These are phyloP conservation scores for Malus fusca DNA, from an alignment of 306 rosid genomes.

Conservation along the genomic window DNA sequence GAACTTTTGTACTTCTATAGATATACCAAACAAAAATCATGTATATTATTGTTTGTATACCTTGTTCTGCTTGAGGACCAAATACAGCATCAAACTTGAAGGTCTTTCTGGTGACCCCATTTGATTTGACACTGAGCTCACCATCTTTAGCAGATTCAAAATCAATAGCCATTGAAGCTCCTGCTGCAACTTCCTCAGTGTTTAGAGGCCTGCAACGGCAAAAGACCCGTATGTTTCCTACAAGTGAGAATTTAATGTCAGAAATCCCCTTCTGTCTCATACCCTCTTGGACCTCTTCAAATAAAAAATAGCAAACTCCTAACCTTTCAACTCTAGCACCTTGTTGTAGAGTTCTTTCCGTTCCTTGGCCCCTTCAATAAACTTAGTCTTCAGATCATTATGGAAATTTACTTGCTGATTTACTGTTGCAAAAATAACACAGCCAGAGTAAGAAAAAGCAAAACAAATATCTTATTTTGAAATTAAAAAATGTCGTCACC, in stretches of 20 bases:
- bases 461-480: not conserved
- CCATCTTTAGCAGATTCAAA: constrained; percentile 85
- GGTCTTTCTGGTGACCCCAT: constrained; percentile 61
- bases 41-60: constrained; percentile 23
- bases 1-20: constrained; percentile 4
- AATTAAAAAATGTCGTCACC: not conserved
- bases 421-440: constrained; percentile 27
- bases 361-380: constrained; percentile 65
- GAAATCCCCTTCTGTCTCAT: constrained; percentile 7
- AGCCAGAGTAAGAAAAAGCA: not conserved
- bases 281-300: constrained; percentile 4
- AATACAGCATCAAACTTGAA: constrained; percentile 85
- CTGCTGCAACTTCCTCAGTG: constrained; percentile 53
- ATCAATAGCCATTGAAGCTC: constrained; percentile 68
- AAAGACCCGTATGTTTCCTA: constrained; percentile 95
- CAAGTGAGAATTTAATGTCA: constrained; percentile 21
- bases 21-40: not conserved
- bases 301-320: constrained; percentile 11
- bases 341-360: constrained; percentile 82
- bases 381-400: constrained; percentile 63
- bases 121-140: constrained; percentile 68
- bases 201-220: constrained; percentile 95
- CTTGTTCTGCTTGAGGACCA: constrained; percentile 83
- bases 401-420: constrained; percentile 49
- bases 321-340: constrained; percentile 89